Conservation (phyloP, 129 eudicot species). For the Calendula officinalis region DNA sequence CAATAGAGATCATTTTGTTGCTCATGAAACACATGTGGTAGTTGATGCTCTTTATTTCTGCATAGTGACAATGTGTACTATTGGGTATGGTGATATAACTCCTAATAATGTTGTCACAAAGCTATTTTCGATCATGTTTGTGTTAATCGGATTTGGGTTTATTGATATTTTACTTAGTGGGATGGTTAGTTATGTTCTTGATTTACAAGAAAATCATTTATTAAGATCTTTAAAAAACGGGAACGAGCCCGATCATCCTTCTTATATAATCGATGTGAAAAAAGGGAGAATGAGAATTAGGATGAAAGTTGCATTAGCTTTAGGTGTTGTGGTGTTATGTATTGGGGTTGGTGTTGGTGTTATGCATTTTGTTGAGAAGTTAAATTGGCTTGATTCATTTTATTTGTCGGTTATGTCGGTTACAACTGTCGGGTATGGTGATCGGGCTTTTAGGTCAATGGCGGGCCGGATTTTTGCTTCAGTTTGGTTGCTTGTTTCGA, state of each 20-base stretch:
- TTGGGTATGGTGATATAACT: slow-evolving; percentile 95
- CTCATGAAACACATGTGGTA: slow-evolving; percentile 68
- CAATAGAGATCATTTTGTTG: slow-evolving; percentile 53
- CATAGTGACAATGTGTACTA: slow-evolving; percentile 94
- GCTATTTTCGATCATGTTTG: slow-evolving; percentile 77
- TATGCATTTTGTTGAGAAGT: slow-evolving; percentile 81
- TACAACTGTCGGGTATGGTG: slow-evolving; percentile 97
- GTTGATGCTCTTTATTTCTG: slow-evolving; percentile 95
- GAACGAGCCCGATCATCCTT: slow-evolving; percentile 27
- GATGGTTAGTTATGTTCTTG: slow-evolving; percentile 92
- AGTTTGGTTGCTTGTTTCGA: slow-evolving; percentile 93
- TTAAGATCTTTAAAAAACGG: slow-evolving; percentile 50
- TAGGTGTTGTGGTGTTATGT: slow-evolving; percentile 89
- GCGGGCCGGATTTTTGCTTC: slow-evolving; percentile 81
- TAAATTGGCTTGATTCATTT: slow-evolving; percentile 78
- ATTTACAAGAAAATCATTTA: slow-evolving; percentile 84
- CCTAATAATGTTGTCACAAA: slow-evolving; percentile 62
- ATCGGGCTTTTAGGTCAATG: slow-evolving; percentile 70
- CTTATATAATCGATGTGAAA: slow-evolving; percentile 71
- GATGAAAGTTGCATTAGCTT: slow-evolving; percentile 89
- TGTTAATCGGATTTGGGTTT: slow-evolving; percentile 87
- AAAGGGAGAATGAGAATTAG: slow-evolving; percentile 95
- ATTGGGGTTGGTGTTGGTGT: slow-evolving; percentile 76
- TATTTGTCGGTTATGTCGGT: slow-evolving; percentile 96
- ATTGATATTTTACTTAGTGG: slow-evolving; percentile 87